Conservation (phyloP, 1,139 yeast genomes). For the Entelexis sorbosivorans region DNA sequence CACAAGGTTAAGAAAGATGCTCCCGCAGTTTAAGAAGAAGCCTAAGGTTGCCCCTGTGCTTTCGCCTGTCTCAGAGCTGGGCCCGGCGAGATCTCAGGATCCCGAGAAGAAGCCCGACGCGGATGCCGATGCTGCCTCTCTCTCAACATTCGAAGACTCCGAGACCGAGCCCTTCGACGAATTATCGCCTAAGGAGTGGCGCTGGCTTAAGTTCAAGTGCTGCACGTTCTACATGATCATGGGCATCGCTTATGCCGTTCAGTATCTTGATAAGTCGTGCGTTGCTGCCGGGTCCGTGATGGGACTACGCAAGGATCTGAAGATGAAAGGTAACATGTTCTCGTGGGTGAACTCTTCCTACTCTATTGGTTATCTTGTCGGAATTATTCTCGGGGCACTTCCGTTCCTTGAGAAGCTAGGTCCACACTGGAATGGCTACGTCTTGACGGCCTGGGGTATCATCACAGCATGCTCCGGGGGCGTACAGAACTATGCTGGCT, state of each 20-base stretch:
- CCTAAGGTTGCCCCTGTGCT: not conserved
- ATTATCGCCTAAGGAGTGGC: conserved; percentile 1
- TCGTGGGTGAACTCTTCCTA: conserved; percentile 39
- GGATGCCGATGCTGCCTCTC: not conserved
- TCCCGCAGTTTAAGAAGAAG: not conserved
- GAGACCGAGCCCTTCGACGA: not conserved
- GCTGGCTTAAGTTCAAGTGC: conserved; percentile 3
- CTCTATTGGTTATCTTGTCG: conserved; percentile 40
- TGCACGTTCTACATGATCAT: conserved; percentile 3
- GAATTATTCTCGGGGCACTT: conserved; percentile 30
- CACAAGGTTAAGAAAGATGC: not conserved
- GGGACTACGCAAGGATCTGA: conserved; percentile 1
- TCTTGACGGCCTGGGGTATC: conserved; percentile 38
- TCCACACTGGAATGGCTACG: conserved; percentile 19
- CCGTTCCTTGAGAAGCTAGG: conserved; percentile 34
- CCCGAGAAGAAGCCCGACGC: not conserved
- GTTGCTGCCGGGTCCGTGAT: conserved; percentile 1
- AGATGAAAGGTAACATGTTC: conserved; percentile 3
- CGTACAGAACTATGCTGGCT: conserved; percentile 31
- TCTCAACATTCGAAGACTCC: not conserved
- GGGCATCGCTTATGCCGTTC: not conserved
- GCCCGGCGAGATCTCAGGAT: not conserved
- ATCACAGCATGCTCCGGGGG: conserved; percentile 35
- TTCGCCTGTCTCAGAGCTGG: not conserved
- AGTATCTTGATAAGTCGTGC: not conserved